Evolutionary conservation across 805 yeast genomes (phyloP), one percentile per base, ranked within the genome.

Genomic region (Debaryomyces hansenii): DNA sequence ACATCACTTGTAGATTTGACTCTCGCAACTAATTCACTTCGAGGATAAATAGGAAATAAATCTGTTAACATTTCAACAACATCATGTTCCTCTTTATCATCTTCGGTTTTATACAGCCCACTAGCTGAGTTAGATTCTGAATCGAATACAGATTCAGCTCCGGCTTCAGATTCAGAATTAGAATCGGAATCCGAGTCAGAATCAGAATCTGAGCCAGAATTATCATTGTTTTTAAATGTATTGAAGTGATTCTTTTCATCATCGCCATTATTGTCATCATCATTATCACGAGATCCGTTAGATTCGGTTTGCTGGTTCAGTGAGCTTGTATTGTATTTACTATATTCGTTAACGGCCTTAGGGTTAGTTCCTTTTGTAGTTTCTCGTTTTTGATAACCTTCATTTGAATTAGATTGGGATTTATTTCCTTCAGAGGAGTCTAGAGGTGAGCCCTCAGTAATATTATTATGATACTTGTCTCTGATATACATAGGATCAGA

Each of bases 21-120:
- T 39, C 69, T 54, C 20, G 59, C 47, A 38, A 61, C 56, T 40
- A 66, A 51, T 38, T 65, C 68, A 16, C 64, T 52, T 11, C 64
- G 55, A 12, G 60, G 49, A 32, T 53, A 42, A 20, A 46, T 42
- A 4, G 69, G 70, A 39, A 67, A 67, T 29, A 65, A 46, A 37
- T 63, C 67, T 16, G 60, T 51, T 29, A 68, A 50, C 5, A 50
- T 47, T 20, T 62, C 66, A 8, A 50, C 49, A 44, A 37, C 48
- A 43, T 20, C 42, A 4, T 37, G 41, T 9, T 44, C 54, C n/a
- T 49, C 57, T 32, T 47, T 49, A 34, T 51, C 52, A 11, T 34
- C 37, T 36, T 20, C 7, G 14, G 5, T 8, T 6, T 12, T 27
- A 14, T 5, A 3, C 9, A 20, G 6, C 20, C 16, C 31, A 24